Conservation (phyloP, 116 monocot genomes). For the Trichopus zeylanicus region DNA sequence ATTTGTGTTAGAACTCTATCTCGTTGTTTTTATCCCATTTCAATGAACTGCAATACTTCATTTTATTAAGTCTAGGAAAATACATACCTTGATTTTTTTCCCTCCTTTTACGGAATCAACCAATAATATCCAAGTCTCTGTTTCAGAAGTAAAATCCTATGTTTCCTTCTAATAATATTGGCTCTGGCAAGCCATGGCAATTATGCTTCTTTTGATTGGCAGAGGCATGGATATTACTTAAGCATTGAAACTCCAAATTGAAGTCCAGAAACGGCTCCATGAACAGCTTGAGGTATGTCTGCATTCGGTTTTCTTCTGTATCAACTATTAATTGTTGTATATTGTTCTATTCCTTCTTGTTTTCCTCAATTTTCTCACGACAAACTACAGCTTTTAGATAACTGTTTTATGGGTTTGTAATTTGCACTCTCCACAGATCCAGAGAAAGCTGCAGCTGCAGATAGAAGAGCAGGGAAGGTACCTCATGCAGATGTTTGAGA, state of each 20-base stretch:
- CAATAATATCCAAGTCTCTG: too few relatives aligned
- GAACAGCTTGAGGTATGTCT: conserved; percentile 65
- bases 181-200: too few relatives aligned
- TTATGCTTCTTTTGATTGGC: conserved; percentile 3
- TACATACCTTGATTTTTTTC: too few relatives aligned
- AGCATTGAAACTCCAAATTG: conserved; percentile 57
- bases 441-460: conserved; percentile 69
- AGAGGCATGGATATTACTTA: conserved; percentile 61
- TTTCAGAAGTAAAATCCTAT: not conserved
- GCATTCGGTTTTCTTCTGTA: not conserved
- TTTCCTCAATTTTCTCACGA: too few relatives aligned
- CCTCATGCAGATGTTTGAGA: conserved; percentile 81
- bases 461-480: conserved; percentile 82
- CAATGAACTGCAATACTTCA: too few relatives aligned
- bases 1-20: too few relatives aligned
- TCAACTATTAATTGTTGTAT: not conserved
- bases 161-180: not conserved
- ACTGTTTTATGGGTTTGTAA: not conserved
- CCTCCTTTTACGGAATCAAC: too few relatives aligned
- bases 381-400: not conserved
- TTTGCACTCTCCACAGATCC: conserved; percentile 31
- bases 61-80: too few relatives aligned
- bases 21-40: too few relatives aligned
- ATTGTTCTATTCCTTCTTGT: not conserved
- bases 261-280: conserved; percentile 70